Percentiles rank a stretch among this genome's conserved stretches.
These are phyloP conservation scores for Solanum medicagineum DNA, from an alignment of 257 asterid genomes.

Conservation along the genomic window DNA sequence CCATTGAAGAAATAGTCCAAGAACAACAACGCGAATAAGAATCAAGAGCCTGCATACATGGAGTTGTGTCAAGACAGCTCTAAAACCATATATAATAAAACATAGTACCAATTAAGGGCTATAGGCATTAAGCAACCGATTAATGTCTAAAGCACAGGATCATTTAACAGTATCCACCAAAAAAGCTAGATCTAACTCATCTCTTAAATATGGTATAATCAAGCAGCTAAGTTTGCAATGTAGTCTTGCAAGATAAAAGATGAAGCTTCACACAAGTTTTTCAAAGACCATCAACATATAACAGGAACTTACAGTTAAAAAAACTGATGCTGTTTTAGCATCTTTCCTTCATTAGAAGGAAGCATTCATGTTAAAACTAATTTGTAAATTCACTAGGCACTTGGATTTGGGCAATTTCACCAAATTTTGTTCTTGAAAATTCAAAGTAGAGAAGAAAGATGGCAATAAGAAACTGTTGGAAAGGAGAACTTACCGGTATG, in stretches of 20 bases:
- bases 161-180: neutral
- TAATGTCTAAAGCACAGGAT: neutral
- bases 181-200: neutral
- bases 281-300: neutral
- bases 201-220: neutral
- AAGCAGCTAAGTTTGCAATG: neutral
- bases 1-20: slow-evolving; percentile 64
- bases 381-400: neutral
- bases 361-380: neutral
- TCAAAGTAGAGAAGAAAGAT: neutral
- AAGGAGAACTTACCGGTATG: slow-evolving; percentile 46
- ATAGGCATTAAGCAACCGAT: neutral
- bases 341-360: neutral
- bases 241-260: neutral
- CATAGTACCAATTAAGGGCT: neutral
- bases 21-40: slow-evolving; percentile 58
- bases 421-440: neutral
- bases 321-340: neutral
- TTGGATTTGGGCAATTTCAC: neutral
- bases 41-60: slow-evolving; percentile 49
- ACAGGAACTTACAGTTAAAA: neutral
- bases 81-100: neutral
- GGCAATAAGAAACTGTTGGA: neutral
- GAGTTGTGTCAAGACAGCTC: neutral
- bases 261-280: neutral